A percentile compares a stretch with the other conserved stretches of the same genome.
These are phyloP conservation scores for Populus alba DNA, from an alignment of 345 rosid genomes.

Conservation along the genomic window DNA sequence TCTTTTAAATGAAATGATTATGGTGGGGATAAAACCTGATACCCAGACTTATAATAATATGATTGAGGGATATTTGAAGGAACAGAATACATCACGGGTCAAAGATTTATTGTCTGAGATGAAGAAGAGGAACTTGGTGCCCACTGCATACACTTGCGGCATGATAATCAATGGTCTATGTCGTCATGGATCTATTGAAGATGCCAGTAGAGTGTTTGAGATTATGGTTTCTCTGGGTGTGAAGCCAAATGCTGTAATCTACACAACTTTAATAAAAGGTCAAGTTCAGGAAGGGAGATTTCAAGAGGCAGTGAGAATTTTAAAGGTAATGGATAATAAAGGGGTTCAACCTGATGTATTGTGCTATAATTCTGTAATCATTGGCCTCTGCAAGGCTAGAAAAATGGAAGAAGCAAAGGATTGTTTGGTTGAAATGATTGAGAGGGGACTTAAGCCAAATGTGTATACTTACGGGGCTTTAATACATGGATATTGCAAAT, in stretches of 20 bases:
- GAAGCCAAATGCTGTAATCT: slow-evolving; percentile 58
- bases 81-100: slow-evolving; percentile 35
- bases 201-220: slow-evolving; percentile 48
- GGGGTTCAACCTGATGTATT: slow-evolving; percentile 61
- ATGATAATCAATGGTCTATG: slow-evolving; percentile 56
- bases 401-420: slow-evolving; percentile 68
- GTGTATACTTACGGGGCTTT: slow-evolving; percentile 67
- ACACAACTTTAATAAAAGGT: slow-evolving; percentile 63
- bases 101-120: slow-evolving; percentile 51
- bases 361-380: slow-evolving; percentile 69
- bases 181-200: slow-evolving; percentile 46
- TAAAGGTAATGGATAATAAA: slow-evolving; percentile 55
- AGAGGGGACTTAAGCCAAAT: slow-evolving; percentile 62
- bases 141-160: slow-evolving; percentile 44
- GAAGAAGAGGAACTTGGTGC: slow-evolving; percentile 53
- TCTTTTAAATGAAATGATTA: slow-evolving; percentile 62
- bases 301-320: slow-evolving; percentile 49
- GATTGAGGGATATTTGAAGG: slow-evolving; percentile 58
- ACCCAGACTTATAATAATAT: slow-evolving; percentile 50
- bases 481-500: slow-evolving; percentile 52
- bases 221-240: slow-evolving; percentile 51
- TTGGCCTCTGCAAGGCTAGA: slow-evolving; percentile 72
- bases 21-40: slow-evolving; percentile 51
- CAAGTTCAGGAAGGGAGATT: slow-evolving; percentile 44
- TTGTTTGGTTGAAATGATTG: slow-evolving; percentile 55